A percentile compares a stretch with the other conserved stretches of the same genome.
These are phyloP conservation scores for Chalaropsis thielavioides DNA, from an alignment of 2,329 filamentous ascomycete species.

Conservation along the genomic window DNA sequence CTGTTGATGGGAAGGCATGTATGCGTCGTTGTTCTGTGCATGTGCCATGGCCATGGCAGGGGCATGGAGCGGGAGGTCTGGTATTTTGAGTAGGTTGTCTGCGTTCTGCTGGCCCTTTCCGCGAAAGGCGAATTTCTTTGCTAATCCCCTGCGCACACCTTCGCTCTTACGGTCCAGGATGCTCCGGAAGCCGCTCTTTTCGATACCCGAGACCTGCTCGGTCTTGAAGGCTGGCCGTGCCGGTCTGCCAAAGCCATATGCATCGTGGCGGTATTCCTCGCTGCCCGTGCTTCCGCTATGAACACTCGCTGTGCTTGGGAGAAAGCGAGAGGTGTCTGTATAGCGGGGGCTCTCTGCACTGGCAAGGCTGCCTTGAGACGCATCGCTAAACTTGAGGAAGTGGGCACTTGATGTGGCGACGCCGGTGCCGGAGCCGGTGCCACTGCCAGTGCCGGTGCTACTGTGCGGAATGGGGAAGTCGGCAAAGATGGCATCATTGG, in stretches of 20 bases:
- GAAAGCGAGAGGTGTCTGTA: neutral
- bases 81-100: neutral
- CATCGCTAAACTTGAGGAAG: slow-evolving; percentile 33
- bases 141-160: slow-evolving; percentile 38
- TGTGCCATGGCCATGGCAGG: slow-evolving; percentile 19
- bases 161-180: slow-evolving; percentile 42
- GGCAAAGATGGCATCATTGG: slow-evolving; percentile 27
- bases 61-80: slow-evolving; percentile 20
- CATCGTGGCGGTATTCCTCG: slow-evolving; percentile 18
- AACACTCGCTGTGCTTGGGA: slow-evolving; percentile 6
- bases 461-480: slow-evolving; percentile 28
- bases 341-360: slow-evolving; percentile 20
- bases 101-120: slow-evolving; percentile 25
- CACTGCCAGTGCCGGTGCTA: slow-evolving; percentile 17
- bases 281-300: slow-evolving; percentile 3
- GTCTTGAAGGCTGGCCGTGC: slow-evolving; percentile 32
- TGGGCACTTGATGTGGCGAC: slow-evolving; percentile 31
- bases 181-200: slow-evolving; percentile 39
- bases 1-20: slow-evolving; percentile 17
- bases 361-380: slow-evolving; percentile 23
- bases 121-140: slow-evolving; percentile 39
- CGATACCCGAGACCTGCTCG: slow-evolving; percentile 39
- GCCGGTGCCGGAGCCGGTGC: slow-evolving; percentile 22
- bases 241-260: slow-evolving; percentile 31
- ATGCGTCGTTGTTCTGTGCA: neutral